Base-by-base conservation (phyloP, 2,329 filamentous ascomycete species). In the Exserohilum rostratum region DNA sequence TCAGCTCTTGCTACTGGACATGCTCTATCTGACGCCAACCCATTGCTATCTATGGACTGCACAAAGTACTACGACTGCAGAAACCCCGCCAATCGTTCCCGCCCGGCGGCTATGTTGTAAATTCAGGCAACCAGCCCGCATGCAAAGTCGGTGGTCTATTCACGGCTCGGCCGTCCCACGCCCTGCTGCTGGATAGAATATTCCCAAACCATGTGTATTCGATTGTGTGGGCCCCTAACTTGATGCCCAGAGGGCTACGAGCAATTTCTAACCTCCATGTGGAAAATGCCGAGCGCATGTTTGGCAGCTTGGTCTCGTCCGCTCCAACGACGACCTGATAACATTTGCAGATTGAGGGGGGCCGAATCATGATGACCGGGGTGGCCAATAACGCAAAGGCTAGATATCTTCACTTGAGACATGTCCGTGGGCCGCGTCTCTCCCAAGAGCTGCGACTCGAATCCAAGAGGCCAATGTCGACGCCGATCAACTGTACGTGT, bases 331-430 rank as follows among this genome's bases (percentile, higher is more conserved):
- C n/a, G n/a, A 44, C 44, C 37, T 37, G 39, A 55, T 37, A 38
- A 39, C 30, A 42, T 33, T 50, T 50, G 40, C 46, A 42, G 37
- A 37, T 46, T 37, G 40, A 25, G 34, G 43, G 47, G 47, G 52
- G 47, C 44, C 38, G 18, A 43, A 40, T 46, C 30, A 52, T 25
- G 17, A 18, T 20, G 13, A 44, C 31, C 37, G 33, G 15, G 25
- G 34, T 20, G 37, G 45, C 45, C 33, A 46, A 49, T 42, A 11
- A 13, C 18, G 22, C 46, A 11, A 2, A 45, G 7, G 11, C 33
- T 11, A 29, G 18, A 34, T 13, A 34, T 30, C 34, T 22, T 35
- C n/a, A 34, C 31, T 50, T 44, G 44, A 42, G 50, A 46, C 45
- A 39, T 40, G 30, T 25, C 22, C n/a, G 15, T 29, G 29, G 20